Conservation (phyloP, 495 filamentous ascomycete genomes). For the Penicillium canescens region DNA sequence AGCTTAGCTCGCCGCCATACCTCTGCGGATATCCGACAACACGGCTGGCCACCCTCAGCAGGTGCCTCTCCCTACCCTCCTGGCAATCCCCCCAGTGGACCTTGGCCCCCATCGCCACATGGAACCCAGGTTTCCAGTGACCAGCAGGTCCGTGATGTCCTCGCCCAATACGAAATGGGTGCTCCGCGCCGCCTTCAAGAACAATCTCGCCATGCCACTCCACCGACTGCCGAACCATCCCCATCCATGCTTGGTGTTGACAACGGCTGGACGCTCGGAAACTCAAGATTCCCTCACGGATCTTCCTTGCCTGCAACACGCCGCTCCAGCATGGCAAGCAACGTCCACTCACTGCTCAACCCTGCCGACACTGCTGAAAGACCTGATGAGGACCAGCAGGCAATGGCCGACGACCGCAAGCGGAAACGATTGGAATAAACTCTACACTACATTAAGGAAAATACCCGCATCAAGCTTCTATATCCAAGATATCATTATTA, state of each 20-base stretch:
- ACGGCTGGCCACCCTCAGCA: conserved; percentile 73
- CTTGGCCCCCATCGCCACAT: conserved; percentile 87
- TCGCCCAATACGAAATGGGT: conserved; percentile 80
- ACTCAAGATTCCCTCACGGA: conserved; percentile 42
- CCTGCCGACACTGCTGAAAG: conserved; percentile 76
- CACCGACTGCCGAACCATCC: conserved; percentile 57
- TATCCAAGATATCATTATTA: conserved; percentile 4
- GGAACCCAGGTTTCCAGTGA: conserved; percentile 65
- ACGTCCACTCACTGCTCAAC: conserved; percentile 79
- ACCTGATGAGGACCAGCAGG: conserved; percentile 67
- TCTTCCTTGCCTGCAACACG: conserved; percentile 63
- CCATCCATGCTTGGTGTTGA: conserved; percentile 51
- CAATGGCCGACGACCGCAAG: conserved; percentile 67
- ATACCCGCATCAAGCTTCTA: conserved; percentile 15
- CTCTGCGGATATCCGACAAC: conserved; percentile 90
- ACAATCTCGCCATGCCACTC: conserved; percentile 71
- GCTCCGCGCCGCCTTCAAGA: conserved; percentile 54
- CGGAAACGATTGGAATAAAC: conserved; percentile 69
- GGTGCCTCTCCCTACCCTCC: conserved; percentile 63
- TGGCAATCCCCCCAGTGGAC: conserved; percentile 40
- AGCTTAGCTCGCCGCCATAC: conserved; percentile 86
- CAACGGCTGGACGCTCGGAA: conserved; percentile 58
- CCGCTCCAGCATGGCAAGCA: conserved; percentile 73
- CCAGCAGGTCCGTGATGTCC: conserved; percentile 77
- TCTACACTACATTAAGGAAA: not conserved